Conservation (phyloP, 495 filamentous ascomycete genomes). For the Ascobolus immersus region DNA sequence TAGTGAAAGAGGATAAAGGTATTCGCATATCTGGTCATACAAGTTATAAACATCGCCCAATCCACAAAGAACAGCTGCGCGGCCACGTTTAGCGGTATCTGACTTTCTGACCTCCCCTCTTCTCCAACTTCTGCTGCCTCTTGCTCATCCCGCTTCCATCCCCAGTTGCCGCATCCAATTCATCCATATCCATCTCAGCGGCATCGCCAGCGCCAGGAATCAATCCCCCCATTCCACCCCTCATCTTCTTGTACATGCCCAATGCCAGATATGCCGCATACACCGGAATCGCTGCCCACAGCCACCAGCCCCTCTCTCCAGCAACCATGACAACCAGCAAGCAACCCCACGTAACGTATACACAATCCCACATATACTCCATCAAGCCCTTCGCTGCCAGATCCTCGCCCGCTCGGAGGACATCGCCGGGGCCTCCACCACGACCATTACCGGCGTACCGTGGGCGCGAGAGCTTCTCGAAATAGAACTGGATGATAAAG, state of each 20-base stretch:
- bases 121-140: constrained; percentile 37
- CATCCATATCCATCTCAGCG: constrained; percentile 4
- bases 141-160: constrained; percentile 24
- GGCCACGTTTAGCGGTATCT: too few relatives aligned
- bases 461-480: constrained; percentile 64
- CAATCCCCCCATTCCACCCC: constrained; percentile 26
- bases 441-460: constrained; percentile 23
- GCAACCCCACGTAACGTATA: constrained; percentile 71
- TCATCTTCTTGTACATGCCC: constrained; percentile 25
- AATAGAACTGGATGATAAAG: constrained; percentile 50
- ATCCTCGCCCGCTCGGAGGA: constrained; percentile 62
- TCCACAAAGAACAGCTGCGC: too few relatives aligned
- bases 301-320: constrained; percentile 53
- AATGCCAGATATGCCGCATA: constrained; percentile 30
- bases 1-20: too few relatives aligned
- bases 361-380: constrained; percentile 90
- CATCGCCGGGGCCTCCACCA: too few relatives aligned
- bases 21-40: too few relatives aligned
- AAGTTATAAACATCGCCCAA: too few relatives aligned
- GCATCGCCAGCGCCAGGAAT: constrained; percentile 14
- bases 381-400: constrained; percentile 69
- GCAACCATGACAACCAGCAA: constrained; percentile 37
- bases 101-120: constrained; percentile 26
- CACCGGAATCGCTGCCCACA: constrained; percentile 27
- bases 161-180: constrained; percentile 4